Base-by-base conservation (phyloP, 129 eudicot species). In the Calendula officinalis region DNA sequence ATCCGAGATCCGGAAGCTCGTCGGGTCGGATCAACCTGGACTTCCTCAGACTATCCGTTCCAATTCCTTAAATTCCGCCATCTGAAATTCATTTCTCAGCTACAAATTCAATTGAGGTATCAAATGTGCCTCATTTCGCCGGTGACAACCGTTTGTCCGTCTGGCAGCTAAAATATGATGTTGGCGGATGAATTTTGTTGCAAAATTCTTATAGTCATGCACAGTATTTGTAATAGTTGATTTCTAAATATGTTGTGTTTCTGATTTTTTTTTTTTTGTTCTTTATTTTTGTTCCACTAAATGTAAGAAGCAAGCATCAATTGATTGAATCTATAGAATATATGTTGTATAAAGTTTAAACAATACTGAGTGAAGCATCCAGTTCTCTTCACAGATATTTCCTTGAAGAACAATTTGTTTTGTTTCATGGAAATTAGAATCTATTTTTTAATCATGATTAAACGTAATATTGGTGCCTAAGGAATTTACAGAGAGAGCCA, bases 11-110 rank as follows among this genome's bases (percentile, higher is more conserved):
- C 58, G 81, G 61, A 87, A 73, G 79, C 70, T 91, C 17, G 17
- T 78, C 11, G 72, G 85, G 8, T 49, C 83, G 32, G 75, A 73
- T 71, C 60, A 80, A 13, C 59, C 76, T 50, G 82, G 75, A 1
- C 87, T 84, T 4, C 97, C 94, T 36, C 97, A 79, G 55, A 83
- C 91, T 42, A 69, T 79, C 68, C 81, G 81, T 57, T 66, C 83
- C 62, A 62, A 69, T 46, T 50, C 86, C 30, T 53, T 64, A 45
- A 52, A 54, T 33, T 62, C 71, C 22, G 60, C 65, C 56, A 53
- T 72, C 64, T 62, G 56, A 71, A 43, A 40, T 33, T 48, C 58
- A 40, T 5, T 14, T 66, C 17, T 22, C 30, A 22, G 41, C 30
- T 22, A 22, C 30, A 22, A 22, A 22, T 22, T 22, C 30, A 22